Conservation (phyloP, 306 rosid genomes). For the Castanea mollissima region DNA sequence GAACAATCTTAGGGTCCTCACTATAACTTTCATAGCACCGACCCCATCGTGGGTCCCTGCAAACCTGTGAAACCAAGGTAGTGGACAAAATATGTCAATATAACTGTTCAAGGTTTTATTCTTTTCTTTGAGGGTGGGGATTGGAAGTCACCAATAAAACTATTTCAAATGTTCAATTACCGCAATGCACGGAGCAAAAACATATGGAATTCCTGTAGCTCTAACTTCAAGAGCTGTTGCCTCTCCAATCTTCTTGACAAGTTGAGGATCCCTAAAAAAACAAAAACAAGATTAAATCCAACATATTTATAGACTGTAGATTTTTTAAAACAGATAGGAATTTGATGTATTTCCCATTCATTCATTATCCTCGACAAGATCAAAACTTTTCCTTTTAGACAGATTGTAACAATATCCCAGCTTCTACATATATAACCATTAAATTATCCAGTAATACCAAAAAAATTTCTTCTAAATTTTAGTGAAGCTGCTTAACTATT, state of each 20-base stretch:
- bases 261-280: slow-evolving; percentile 69
- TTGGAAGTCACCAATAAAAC: not conserved
- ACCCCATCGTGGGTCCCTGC: slow-evolving; percentile 99
- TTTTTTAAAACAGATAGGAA: not conserved
- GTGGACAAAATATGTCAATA: slow-evolving; percentile 13
- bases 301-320: not conserved
- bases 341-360: not conserved
- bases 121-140: not conserved
- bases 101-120: not conserved
- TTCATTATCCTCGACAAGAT: not conserved
- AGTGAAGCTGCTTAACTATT: not conserved
- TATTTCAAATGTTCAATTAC: slow-evolving; percentile 35
- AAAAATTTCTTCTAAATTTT: not conserved
- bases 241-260: slow-evolving; percentile 81
- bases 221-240: slow-evolving; percentile 99
- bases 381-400: too few species aligned
- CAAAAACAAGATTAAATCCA: not conserved
- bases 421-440: too few species aligned
- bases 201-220: slow-evolving; percentile 94
- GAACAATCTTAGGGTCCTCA: slow-evolving; percentile 75
- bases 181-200: slow-evolving; percentile 96
- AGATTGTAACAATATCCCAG: too few species aligned
- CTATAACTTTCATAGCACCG: slow-evolving; percentile 98
- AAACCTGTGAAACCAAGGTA: slow-evolving; percentile 51
- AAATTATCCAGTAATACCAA: not conserved